Conservation (phyloP, 768 basidiomycete species). For the Pleurotus citrinopileatus region DNA sequence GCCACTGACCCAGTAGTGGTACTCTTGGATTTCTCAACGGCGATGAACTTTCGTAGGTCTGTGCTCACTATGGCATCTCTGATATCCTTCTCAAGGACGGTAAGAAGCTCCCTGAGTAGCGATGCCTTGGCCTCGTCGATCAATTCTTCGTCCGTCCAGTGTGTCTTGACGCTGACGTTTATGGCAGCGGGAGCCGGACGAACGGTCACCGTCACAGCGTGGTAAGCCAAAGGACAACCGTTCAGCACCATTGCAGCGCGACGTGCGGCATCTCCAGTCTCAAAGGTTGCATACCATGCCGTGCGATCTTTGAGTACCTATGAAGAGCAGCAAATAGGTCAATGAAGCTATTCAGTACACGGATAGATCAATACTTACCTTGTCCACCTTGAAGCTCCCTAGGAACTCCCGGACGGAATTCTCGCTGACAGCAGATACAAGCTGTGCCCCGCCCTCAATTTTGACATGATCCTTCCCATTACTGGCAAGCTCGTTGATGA, state of each 20-base stretch:
- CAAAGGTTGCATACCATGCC: constrained; percentile 84
- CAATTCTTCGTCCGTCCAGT: constrained; percentile 53
- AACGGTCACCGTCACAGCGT: constrained; percentile 54
- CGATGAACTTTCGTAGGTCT: constrained; percentile 50
- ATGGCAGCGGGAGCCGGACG: constrained; percentile 37
- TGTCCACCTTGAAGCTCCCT: constrained; percentile 66
- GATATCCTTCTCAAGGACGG: constrained; percentile 62
- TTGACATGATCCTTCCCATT: constrained; percentile 69
- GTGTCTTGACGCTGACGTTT: constrained; percentile 34
- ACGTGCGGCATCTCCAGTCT: constrained; percentile 55
- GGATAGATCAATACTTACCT: constrained; percentile 45
- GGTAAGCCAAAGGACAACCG: constrained; percentile 54
- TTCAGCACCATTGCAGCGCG: constrained; percentile 66
- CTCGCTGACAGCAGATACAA: constrained; percentile 52
- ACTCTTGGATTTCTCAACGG: constrained; percentile 46
- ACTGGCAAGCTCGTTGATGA: constrained; percentile 50
- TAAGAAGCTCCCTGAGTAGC: constrained; percentile 55
- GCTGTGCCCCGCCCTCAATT: constrained; percentile 47
- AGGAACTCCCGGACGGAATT: constrained; percentile 71
- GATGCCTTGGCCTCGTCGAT: constrained; percentile 52
- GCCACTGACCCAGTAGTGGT: constrained; percentile 21
- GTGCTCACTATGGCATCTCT: constrained; percentile 55
- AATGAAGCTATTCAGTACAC: constrained; percentile 6
- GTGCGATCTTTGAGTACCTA: constrained; percentile 69
- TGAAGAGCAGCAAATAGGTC: constrained; percentile 7